Evolutionary conservation across 1,284 basidiomycete genomes (phyloP).

Genomic region (Anthracocystis walkeri): DNA sequence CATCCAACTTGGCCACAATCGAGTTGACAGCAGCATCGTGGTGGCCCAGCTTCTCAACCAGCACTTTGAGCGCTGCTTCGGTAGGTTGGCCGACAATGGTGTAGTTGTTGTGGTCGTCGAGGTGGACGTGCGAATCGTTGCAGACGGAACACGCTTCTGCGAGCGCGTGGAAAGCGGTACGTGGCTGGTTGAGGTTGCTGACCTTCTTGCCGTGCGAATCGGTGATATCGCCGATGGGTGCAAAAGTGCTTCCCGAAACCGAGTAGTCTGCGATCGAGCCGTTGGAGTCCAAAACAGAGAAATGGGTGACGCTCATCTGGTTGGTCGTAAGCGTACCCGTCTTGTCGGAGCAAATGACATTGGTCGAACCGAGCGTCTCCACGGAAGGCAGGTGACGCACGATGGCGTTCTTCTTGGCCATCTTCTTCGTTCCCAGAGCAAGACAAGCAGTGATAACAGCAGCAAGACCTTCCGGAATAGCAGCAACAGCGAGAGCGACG

Average conservation of each 20-base stretch:
- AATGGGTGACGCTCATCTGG: conserved; percentile 67
- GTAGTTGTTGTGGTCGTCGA: conserved; percentile 79
- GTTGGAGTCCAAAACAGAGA: conserved; percentile 37
- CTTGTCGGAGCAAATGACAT: conserved; percentile 70
- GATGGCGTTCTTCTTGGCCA: conserved; percentile 69
- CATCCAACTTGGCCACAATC: conserved; percentile 75
- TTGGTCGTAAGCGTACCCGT: conserved; percentile 69
- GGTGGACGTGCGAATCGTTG: conserved; percentile 63
- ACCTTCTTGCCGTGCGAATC: conserved; percentile 43
- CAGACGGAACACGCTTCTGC: conserved; percentile 66
- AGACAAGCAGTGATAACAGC: conserved; percentile 69
- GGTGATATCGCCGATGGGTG: conserved; percentile 57
- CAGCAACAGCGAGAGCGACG: conserved; percentile 68
- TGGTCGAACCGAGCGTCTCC: conserved; percentile 68
- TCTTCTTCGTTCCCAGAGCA: conserved; percentile 68
- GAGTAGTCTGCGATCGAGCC: conserved; percentile 49
- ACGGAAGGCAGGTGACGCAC: conserved; percentile 67
- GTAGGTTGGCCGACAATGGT: conserved; percentile 94
- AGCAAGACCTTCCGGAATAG: conserved; percentile 68
- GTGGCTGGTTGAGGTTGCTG: conserved; percentile 51
- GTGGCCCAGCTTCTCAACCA: conserved; percentile 84
- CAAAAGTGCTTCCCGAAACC: conserved; percentile 64
- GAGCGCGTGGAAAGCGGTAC: conserved; percentile 62
- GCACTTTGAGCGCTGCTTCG: conserved; percentile 72
- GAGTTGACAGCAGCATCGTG: conserved; percentile 71